Percentiles rank a stretch among this genome's conserved stretches.
These are phyloP conservation scores for Blastobotrys proliferans DNA, from an alignment of 1,139 yeast species.

Conservation along the genomic window DNA sequence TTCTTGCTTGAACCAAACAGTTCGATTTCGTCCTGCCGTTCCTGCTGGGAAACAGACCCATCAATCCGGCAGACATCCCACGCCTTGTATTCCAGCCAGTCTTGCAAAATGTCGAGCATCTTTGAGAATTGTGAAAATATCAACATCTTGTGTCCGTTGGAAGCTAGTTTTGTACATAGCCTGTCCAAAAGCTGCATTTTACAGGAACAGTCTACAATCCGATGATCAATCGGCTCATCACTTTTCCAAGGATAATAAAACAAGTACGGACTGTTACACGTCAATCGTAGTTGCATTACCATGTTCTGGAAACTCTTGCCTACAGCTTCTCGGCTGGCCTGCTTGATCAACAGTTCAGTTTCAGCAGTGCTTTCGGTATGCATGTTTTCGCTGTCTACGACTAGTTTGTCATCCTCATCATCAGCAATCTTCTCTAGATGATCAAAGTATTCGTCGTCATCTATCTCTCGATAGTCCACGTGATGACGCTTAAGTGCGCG, in stretches of 20 bases:
- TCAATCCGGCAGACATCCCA: slow-evolving; percentile 62
- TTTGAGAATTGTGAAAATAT: slow-evolving; percentile 82
- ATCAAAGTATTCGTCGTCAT: slow-evolving; percentile 16
- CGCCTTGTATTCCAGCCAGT: slow-evolving; percentile 54
- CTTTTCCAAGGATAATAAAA: slow-evolving; percentile 74
- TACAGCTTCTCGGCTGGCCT: slow-evolving; percentile 31
- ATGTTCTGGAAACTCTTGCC: slow-evolving; percentile 55
- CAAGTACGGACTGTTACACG: slow-evolving; percentile 80
- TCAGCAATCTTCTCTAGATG: slow-evolving; percentile 12
- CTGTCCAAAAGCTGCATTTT: slow-evolving; percentile 69
- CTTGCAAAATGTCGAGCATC: slow-evolving; percentile 70
- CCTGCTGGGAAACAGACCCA: slow-evolving; percentile 64
- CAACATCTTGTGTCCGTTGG: slow-evolving; percentile 58
- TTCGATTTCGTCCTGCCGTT: slow-evolving; percentile 60
- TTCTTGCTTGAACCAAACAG: slow-evolving; percentile 42
- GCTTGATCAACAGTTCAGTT: slow-evolving; percentile 21
- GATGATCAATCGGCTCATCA: slow-evolving; percentile 36
- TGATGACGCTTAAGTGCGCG: slow-evolving; percentile 2
- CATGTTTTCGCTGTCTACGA: slow-evolving; percentile 5
- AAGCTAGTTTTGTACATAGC: slow-evolving; percentile 48
- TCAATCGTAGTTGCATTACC: slow-evolving; percentile 77
- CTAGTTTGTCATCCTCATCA: slow-evolving; percentile 6
- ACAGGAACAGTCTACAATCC: slow-evolving; percentile 53
- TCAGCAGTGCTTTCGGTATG: slow-evolving; percentile 10
- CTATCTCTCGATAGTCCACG: slow-evolving; percentile 11